These are phyloP conservation scores for Trichoderma atroviride DNA, from an alignment of 2,329 filamentous ascomycete species.

Conservation along the genomic window DNA sequence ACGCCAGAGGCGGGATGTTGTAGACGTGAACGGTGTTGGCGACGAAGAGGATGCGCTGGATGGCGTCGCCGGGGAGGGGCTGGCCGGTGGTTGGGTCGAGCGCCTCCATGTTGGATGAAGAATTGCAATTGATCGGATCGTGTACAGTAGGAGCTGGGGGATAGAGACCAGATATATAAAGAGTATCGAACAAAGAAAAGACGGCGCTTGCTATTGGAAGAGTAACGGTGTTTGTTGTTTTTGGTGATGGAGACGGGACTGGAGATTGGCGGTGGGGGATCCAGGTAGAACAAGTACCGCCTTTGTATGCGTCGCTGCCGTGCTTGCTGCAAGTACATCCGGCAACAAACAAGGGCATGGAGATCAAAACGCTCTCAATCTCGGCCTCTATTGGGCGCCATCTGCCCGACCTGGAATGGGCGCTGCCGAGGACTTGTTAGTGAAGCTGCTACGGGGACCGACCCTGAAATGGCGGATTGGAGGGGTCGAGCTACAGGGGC, in stretches of 20 bases:
- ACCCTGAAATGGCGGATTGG: background rate
- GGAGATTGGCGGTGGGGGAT: conserved; percentile 25
- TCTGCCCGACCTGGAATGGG: background rate
- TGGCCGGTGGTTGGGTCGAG: conserved; percentile 72
- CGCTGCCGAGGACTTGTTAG: background rate
- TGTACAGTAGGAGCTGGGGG: background rate
- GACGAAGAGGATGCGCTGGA: conserved; percentile 83
- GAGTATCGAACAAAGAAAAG: background rate
- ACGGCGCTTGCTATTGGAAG: background rate
- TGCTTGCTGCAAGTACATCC: background rate
- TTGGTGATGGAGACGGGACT: background rate
- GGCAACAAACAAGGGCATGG: background rate
- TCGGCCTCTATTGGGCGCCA: conserved; percentile 13
- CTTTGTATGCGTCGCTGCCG: conserved; percentile 8
- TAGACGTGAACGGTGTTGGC: conserved; percentile 79
- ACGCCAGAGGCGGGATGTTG: conserved; percentile 78
- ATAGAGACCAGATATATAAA: background rate
- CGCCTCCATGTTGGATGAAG: conserved; percentile 54
- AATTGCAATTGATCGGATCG: background rate
- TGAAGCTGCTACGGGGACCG: background rate
- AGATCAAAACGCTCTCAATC: conserved; percentile 3
- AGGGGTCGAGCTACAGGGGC: background rate
- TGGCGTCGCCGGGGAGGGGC: conserved; percentile 71
- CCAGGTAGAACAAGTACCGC: background rate
- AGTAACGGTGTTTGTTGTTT: background rate